Conservation (phyloP, 441 rosid genomes). For the Manihot esculenta region DNA sequence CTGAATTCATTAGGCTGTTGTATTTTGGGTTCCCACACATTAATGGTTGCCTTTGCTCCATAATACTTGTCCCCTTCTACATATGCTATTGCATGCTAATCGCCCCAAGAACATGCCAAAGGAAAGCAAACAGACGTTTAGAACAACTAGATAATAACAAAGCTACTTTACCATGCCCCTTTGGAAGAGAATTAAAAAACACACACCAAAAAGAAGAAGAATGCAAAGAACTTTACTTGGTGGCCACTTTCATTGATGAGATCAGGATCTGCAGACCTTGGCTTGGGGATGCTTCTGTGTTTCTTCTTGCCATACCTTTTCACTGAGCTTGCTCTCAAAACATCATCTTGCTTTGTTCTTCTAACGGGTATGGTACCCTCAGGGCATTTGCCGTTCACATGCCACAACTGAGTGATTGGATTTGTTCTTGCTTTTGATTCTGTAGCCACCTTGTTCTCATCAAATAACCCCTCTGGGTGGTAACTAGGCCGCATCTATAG, state of each 20-base stretch:
- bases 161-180: conserved; percentile 4
- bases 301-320: conserved; percentile 91
- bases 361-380: conserved; percentile 83
- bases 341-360: conserved; percentile 82
- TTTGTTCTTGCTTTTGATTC: conserved; percentile 44
- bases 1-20: conserved; percentile 95
- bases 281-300: conserved; percentile 67
- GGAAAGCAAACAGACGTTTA: conserved; percentile 11
- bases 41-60: conserved; percentile 95
- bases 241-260: conserved; percentile 83
- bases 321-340: conserved; percentile 83
- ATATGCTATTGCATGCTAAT: conserved; percentile 95
- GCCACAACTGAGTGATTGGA: conserved; percentile 83
- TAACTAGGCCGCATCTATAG: conserved; percentile 76
- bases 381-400: conserved; percentile 66
- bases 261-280: conserved; percentile 88
- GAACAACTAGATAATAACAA: conserved; percentile 17
- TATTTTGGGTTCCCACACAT: conserved; percentile 97
- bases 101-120: conserved; percentile 18
- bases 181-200: background rate
- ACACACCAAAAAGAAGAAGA: background rate
- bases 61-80: conserved; percentile 86
- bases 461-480: conserved; percentile 83
- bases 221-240: conserved; percentile 48
- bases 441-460: conserved; percentile 61